These are phyloP conservation scores for Coemansia sp. DNA, from an alignment of 371 early-diverging fungal species.

Conservation along the genomic window DNA sequence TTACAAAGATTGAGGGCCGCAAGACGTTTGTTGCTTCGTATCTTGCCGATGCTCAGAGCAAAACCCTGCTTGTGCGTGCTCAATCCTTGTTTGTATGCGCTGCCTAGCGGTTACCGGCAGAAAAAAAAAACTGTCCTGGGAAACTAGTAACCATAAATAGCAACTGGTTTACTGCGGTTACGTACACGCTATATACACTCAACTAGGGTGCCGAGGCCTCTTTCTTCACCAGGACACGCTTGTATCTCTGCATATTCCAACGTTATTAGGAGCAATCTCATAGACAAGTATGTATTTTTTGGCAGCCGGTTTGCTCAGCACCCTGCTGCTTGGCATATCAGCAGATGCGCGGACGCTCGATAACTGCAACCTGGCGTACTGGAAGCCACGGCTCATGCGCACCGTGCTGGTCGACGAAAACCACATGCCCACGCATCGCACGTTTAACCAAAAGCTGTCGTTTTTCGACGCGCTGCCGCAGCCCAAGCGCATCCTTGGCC, in stretches of 20 bases:
- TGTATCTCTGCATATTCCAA: too few relatives aligned
- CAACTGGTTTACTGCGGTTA: too few relatives aligned
- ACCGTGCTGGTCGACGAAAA: constrained; percentile 18
- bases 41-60: constrained; percentile 22
- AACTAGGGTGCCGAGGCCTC: too few relatives aligned
- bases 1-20: constrained; percentile 31
- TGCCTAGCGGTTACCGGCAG: background rate
- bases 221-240: too few relatives aligned
- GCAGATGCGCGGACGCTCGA: constrained; percentile 4
- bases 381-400: constrained; percentile 26
- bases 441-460: constrained; percentile 19
- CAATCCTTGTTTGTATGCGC: constrained; percentile 29
- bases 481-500: constrained; percentile 33
- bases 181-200: too few relatives aligned
- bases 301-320: background rate
- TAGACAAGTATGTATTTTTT: background rate
- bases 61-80: constrained; percentile 21
- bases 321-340: background rate
- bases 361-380: constrained; percentile 37
- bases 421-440: constrained; percentile 13
- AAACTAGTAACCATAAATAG: too few relatives aligned
- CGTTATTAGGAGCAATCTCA: too few relatives aligned
- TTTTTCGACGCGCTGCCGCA: constrained; percentile 15
- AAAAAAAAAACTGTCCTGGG: background rate
- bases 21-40: constrained; percentile 31